phyloP scores from a whole-genome alignment of 1,284 basidiomycete species.

The Fistulinella staudtii region DNA sequence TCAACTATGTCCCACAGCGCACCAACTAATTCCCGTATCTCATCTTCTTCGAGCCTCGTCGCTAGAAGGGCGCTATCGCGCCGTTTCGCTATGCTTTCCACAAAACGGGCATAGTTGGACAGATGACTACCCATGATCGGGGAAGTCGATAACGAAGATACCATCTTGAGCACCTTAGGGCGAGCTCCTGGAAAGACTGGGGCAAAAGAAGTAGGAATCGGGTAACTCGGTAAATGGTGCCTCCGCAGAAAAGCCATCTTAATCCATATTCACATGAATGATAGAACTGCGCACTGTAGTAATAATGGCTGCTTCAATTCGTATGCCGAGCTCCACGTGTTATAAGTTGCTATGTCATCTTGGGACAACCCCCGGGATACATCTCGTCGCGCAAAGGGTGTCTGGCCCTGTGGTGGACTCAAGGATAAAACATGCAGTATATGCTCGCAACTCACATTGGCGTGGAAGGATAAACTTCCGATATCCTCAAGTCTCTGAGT shows the following conservation, averaged over 20 bases:
- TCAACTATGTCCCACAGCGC: constrained; percentile 51
- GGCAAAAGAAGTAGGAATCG: constrained; percentile 51
- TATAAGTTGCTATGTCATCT: constrained; percentile 35
- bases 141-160: constrained; percentile 26
- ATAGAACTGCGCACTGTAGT: constrained; percentile 30
- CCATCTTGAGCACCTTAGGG: constrained; percentile 22
- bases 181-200: constrained; percentile 31
- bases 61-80: constrained; percentile 20
- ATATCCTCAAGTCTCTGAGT: constrained; percentile 26
- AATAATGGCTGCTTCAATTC: constrained; percentile 33
- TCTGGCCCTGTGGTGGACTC: constrained; percentile 13
- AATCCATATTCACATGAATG: not conserved
- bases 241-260: constrained; percentile 25
- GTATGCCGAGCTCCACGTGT: constrained; percentile 34
- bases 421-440: not conserved
- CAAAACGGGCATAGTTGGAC: constrained; percentile 41
- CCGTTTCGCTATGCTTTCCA: constrained; percentile 36
- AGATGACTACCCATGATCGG: constrained; percentile 36
- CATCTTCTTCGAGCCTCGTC: constrained; percentile 44
- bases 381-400: constrained; percentile 42
- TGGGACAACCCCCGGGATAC: constrained; percentile 54
- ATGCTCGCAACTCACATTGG: constrained; percentile 11
- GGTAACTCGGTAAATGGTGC: constrained; percentile 42
- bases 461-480: constrained; percentile 46
- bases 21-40: constrained; percentile 47